Evolutionary conservation across 2,329 filamentous ascomycete genomes (phyloP), one percentile per base, ranked within the genome.

Genomic region (Hirsutella minnesotensis): DNA sequence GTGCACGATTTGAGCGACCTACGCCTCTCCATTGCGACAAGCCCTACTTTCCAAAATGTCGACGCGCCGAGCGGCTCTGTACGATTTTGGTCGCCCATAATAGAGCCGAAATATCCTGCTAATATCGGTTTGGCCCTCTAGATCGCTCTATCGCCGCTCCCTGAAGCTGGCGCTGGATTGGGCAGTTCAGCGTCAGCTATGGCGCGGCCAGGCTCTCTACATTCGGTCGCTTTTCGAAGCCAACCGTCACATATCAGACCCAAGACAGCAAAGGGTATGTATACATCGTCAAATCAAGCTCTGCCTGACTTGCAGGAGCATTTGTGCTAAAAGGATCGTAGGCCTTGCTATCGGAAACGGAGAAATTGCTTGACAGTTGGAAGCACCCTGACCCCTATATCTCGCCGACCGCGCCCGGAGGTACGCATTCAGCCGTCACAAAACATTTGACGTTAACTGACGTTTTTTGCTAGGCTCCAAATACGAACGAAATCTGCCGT

Each of bases 321-420:
- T 16, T 27, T 20, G 18, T 36, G 38, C 21, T 15, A 42, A 34
- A 10, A 19, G 20, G n/a, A 3, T 22, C 19, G 12, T 22, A 98
- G 92, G 79, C 79, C 40, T 66, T 98, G 45, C 74, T 96, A 51
- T 77, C 80, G 48, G 88, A 95, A 67, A 90, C 92, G 4, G 89
- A 96, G 64, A 83, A 83, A 53, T 62, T 95, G 46, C 69, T 98
- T 49, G 79, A 92, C 57, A 85, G 82, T 64, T 98, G 90, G 90
- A 96, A 96, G 69, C 92, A 98, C 59, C 92, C 92, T 3, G 92
- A 98, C 62, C 89, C 92, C 27, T 96, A 95, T 62, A 72, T 77
- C 53, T 78, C 83, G 51, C 92, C 92, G 13, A 94, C 87, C 35
- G 90, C 92, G 33, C 92, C 92, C 10, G 92, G 92, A 74, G 92